Base-by-base conservation (phyloP, 2,329 filamentous ascomycete species). In the Aaosphaeria arxii region DNA sequence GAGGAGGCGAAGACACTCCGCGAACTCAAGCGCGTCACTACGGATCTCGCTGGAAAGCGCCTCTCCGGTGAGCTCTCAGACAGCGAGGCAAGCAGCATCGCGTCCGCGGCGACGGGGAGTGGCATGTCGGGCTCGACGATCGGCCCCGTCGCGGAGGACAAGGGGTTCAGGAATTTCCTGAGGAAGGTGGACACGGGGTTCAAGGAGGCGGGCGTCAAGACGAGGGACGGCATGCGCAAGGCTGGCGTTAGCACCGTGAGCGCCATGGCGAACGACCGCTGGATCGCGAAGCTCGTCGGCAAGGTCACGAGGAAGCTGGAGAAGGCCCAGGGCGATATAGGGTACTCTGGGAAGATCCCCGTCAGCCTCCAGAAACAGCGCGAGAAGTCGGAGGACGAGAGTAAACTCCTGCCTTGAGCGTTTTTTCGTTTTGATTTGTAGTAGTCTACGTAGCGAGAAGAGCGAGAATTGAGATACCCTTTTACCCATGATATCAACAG, bases 241-340 rank as follows among this genome's bases (percentile, higher is more conserved):
- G 72, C 68, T 1, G 66, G 72, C 1, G 71, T 77, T 1, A 72
- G 61, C 33, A 70, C 66, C 7, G 63, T 64, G 39, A 61, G 58
- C 46, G 74, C 71, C 1, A 69, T 78, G 33, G 73, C 77, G 4
- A 80, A 81, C 54, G 78, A 81, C 56, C 66, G 75, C 17, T 81
- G 77, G 77, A 79, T 81, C 55, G 77, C 77, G 33, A 76, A 74
- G 57, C 56, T 81, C 53, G 76, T 81, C 0, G 77, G 78, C 4
- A 79, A 76, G 51, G 63, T 77, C 4, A 77, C 75, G 48, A 67
- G 64, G 50, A 78, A 75, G 57, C 48, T 80, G 44, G 76, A 79
- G 61, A 71, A 67, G 28, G 74, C 73, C 32, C 72, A 75, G 48
- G 77, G 77, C 0, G 77, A 80, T 59, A 59, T 78, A 1, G 78